Conservation (phyloP, 306 rosid species). For the Ziziphus jujuba region DNA sequence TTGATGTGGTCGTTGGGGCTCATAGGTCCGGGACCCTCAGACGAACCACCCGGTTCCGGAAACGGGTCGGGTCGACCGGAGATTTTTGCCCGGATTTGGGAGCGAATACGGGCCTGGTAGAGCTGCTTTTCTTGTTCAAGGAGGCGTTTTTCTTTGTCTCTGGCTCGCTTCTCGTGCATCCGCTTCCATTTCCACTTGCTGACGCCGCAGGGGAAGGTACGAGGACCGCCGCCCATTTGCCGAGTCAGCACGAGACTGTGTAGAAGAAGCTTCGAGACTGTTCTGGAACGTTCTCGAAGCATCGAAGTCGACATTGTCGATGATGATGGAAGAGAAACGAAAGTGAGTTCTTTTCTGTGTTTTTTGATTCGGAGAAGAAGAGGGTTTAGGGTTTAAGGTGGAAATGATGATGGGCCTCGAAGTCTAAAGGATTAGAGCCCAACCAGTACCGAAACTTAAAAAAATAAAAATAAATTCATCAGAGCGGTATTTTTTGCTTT, state of each 20-base stretch:
- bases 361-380: neutral
- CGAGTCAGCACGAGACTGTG: conserved; percentile 40
- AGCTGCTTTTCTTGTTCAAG: conserved; percentile 80
- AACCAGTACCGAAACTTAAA: too few relatives aligned
- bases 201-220: conserved; percentile 87
- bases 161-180: conserved; percentile 90
- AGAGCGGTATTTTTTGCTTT: too few relatives aligned
- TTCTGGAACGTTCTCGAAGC: conserved; percentile 38
- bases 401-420: neutral
- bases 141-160: conserved; percentile 65
- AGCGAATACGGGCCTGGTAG: conserved; percentile 83
- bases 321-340: neutral
- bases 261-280: conserved; percentile 36
- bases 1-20: conserved; percentile 61
- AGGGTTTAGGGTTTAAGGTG: conserved; percentile 32
- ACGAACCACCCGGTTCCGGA: conserved; percentile 3
- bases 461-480: too few relatives aligned
- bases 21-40: conserved; percentile 49
- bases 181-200: conserved; percentile 98
- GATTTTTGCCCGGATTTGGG: conserved; percentile 70
- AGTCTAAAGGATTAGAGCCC: too few relatives aligned
- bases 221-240: conserved; percentile 92
- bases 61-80: conserved; percentile 38
- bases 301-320: conserved; percentile 47
- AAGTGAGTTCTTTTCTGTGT: neutral